Evolutionary conservation across 306 rosid species (phyloP), one percentile per base, ranked within the genome.

Genomic region (Lathyrus aphaca): DNA sequence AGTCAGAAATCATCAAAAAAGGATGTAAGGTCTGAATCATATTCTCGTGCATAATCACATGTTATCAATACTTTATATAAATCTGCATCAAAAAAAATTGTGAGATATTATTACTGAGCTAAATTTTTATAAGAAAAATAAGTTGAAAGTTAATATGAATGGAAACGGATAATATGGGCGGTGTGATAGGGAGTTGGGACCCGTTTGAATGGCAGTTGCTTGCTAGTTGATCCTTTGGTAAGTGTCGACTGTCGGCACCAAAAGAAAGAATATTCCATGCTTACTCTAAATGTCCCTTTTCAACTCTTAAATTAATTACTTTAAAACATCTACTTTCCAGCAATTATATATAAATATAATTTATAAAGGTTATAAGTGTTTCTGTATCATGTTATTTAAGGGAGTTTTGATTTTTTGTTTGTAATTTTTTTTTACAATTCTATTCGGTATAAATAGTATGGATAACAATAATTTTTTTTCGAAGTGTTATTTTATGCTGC

Each of bases 181-280:
- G 73, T 72, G 73, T 72, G 65, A 29, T 10, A 21, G 67, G 35
- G 16, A 23, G 15, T 54, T 53, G 35, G 57, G 80, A 53, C 66
- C 79, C 69, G 8, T 55, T 68, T 63, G 68, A 79, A 17, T 68
- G 83, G 37, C 69, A 44, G 71, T 49, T 49, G 56, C 19, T 71
- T 71, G 43, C 40, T 8, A 50, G 29, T 61, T 61, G 45, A 56
- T 54, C 49, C 15, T 2, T 25, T 23, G 6, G 37, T 14, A 17
- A 12, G 69, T 77, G 85, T 81, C 84, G 84, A 81, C 78, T 77
- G 85, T 81, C 84, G 81, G 84, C 78, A 76, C 38, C 6, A 4
- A 25, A 35, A 35, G 10, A 35, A 35, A 46, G 68, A 35, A 76
- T 73, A 76, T 72, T 66, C 84, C 66, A 54, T 19, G 57, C 57